Evolutionary conservation across 2,329 filamentous ascomycete species (phyloP).

Genomic region (Penicillium verrucosum): DNA sequence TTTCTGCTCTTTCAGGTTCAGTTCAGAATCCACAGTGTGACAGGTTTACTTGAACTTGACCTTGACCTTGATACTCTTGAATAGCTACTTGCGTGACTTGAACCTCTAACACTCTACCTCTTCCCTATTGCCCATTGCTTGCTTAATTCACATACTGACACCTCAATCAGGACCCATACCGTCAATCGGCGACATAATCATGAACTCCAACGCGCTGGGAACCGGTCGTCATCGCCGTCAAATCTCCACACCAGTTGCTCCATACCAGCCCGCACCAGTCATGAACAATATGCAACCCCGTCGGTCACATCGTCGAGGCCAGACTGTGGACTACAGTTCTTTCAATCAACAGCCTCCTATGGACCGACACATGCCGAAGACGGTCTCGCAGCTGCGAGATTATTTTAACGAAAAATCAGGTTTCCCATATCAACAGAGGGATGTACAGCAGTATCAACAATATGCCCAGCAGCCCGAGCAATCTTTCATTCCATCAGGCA

Average conservation of each 20-base stretch:
- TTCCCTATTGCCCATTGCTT: constrained; percentile 26
- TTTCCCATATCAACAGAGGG: constrained; percentile 13
- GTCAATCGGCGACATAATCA: constrained; percentile 32
- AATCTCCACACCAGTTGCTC: constrained; percentile 71
- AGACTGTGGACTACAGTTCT: constrained; percentile 74
- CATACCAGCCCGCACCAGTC: constrained; percentile 69
- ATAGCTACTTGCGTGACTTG: not conserved
- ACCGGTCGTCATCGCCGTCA: constrained; percentile 79
- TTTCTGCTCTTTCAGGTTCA: constrained; percentile 21
- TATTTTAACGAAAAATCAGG: constrained; percentile 31
- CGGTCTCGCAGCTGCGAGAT: constrained; percentile 26
- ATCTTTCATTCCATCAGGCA: constrained; percentile 17
- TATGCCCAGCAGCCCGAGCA: constrained; percentile 48
- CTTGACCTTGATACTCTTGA: not conserved
- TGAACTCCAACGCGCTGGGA: constrained; percentile 36
- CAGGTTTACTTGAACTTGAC: not conserved
- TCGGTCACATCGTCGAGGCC: constrained; percentile 69
- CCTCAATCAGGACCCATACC: constrained; percentile 59
- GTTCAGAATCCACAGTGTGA: constrained; percentile 11
- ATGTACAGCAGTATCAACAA: constrained; percentile 15
- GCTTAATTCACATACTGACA: constrained; percentile 46
- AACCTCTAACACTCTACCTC: constrained; percentile 19
- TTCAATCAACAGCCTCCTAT: constrained; percentile 46
- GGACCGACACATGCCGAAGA: constrained; percentile 23
- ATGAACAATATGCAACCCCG: constrained; percentile 50